Conservation (phyloP, 768 basidiomycete species). For the Scleroderma bovista region DNA sequence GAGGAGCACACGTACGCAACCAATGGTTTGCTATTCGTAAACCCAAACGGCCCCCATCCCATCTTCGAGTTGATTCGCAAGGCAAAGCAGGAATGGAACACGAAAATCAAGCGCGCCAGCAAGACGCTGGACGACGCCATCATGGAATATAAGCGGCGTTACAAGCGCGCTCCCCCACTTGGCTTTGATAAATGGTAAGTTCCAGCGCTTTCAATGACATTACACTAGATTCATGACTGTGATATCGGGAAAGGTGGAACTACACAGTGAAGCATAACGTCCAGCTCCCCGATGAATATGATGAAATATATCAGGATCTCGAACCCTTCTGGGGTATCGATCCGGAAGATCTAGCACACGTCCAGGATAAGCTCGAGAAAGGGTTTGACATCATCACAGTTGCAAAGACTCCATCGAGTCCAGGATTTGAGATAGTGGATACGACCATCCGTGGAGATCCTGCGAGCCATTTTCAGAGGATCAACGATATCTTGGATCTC, state of each 20-base stretch:
- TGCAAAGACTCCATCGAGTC: conserved; percentile 10
- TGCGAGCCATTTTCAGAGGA: background rate
- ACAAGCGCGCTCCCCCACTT: conserved; percentile 31
- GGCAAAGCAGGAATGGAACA: conserved; percentile 34
- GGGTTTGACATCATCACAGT: conserved; percentile 14
- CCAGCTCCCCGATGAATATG: conserved; percentile 42
- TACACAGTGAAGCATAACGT: conserved; percentile 36
- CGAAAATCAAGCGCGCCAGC: conserved; percentile 30
- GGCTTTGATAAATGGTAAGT: conserved; percentile 41
- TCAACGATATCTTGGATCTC: conserved; percentile 16
- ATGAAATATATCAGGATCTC: conserved; percentile 37
- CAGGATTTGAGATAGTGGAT: conserved; percentile 12
- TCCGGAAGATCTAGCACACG: conserved; percentile 19
- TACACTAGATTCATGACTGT: no score
- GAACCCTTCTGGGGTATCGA: conserved; percentile 34
- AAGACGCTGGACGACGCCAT: conserved; percentile 33
- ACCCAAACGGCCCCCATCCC: conserved; percentile 35
- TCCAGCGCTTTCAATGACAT: no score
- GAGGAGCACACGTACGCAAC: conserved; percentile 17
- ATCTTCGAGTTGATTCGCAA: conserved; percentile 37
- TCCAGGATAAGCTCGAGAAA: conserved; percentile 19
- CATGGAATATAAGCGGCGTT: conserved; percentile 33
- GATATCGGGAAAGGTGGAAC: conserved; percentile 30
- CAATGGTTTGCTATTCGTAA: conserved; percentile 31
- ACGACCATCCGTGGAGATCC: conserved; percentile 6